Evolutionary conservation across 768 basidiomycete species (phyloP).

Genomic region (Baorangia bicolor): DNA sequence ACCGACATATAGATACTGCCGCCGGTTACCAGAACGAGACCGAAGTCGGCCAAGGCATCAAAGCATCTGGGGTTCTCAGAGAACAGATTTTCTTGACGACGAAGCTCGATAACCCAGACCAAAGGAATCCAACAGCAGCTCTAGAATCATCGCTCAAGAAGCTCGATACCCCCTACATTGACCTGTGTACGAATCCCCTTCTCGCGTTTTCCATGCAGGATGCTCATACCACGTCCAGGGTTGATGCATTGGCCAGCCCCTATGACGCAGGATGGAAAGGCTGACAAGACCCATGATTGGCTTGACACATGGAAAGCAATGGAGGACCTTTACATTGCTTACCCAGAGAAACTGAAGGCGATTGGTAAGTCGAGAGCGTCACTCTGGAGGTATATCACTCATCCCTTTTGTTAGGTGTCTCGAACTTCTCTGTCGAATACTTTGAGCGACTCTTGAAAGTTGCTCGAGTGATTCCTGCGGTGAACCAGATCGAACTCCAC

Average conservation of each 20-base stretch:
- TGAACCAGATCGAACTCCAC: constrained; percentile 80
- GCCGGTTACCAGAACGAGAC: constrained; percentile 70
- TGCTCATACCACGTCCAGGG: constrained; percentile 38
- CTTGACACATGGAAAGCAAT: constrained; percentile 78
- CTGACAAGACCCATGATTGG: constrained; percentile 60
- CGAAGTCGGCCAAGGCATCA: constrained; percentile 82
- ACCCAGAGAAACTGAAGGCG: constrained; percentile 71
- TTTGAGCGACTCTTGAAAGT: constrained; percentile 59
- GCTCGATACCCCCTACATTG: constrained; percentile 74
- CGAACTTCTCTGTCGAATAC: constrained; percentile 68
- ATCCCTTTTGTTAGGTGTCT: constrained; percentile 44
- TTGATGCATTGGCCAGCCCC: constrained; percentile 85
- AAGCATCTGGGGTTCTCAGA: constrained; percentile 66
- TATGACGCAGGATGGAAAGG: constrained; percentile 53
- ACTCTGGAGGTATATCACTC: background rate
- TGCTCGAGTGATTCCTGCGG: constrained; percentile 61
- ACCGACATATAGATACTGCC: constrained; percentile 72
- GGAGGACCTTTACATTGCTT: constrained; percentile 63
- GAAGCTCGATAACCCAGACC: constrained; percentile 65
- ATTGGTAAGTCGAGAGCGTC: constrained; percentile 49
- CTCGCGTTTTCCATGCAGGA: background rate
- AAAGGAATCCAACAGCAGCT: constrained; percentile 56
- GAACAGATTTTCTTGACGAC: constrained; percentile 79
- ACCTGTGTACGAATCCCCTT: constrained; percentile 55
- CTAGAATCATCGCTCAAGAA: constrained; percentile 65